phyloP scores from a whole-genome alignment of 345 rosid species.

The Lepidium africanum region DNA sequence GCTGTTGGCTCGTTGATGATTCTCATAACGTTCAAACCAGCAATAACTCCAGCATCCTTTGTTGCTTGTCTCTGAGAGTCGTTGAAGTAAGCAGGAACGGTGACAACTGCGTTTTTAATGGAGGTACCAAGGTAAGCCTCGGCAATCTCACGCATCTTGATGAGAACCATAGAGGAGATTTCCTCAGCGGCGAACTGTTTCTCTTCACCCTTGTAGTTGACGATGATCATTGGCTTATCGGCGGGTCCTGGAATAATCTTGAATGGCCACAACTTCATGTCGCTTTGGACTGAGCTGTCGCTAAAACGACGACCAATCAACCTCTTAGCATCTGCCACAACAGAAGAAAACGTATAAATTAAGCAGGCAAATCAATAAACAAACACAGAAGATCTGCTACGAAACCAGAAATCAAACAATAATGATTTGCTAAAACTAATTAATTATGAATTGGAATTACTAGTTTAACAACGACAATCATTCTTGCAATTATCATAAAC shows the following conservation, averaged over 20 bases:
- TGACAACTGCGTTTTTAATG: conserved; percentile 65
- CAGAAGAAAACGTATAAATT: not conserved
- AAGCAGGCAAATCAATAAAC: not conserved
- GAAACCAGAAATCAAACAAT: not conserved
- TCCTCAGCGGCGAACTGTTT: conserved; percentile 67
- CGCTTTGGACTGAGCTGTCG: conserved; percentile 63
- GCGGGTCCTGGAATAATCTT: conserved; percentile 60
- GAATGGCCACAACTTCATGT: conserved; percentile 69
- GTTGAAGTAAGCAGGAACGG: conserved; percentile 73
- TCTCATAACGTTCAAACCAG: conserved; percentile 68
- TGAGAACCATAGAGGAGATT: conserved; percentile 73
- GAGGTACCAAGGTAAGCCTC: conserved; percentile 71
- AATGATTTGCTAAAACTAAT: not conserved
- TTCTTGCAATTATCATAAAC: no score
- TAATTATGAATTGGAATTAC: not conserved
- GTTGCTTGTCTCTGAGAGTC: conserved; percentile 85
- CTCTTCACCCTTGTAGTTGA: conserved; percentile 63
- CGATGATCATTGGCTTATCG: conserved; percentile 68
- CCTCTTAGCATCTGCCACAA: conserved; percentile 52
- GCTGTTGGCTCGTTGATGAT: conserved; percentile 77
- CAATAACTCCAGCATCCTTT: conserved; percentile 74
- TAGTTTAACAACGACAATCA: no score
- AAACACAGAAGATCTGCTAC: not conserved
- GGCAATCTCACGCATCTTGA: conserved; percentile 76
- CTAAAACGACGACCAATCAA: conserved; percentile 66